Conservation (phyloP, 441 rosid species). For the Theobroma grandiflorum region DNA sequence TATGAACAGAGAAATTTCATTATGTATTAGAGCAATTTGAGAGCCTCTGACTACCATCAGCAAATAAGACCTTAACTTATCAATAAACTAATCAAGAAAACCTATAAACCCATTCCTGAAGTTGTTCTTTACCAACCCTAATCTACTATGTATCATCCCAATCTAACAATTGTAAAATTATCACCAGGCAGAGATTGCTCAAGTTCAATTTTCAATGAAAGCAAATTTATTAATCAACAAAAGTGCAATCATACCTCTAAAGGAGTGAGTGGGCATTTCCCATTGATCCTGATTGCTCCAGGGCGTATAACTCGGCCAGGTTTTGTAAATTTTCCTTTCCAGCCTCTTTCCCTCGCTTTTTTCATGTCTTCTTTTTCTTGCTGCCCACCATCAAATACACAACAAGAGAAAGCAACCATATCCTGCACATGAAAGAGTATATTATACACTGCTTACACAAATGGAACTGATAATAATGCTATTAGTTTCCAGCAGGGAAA, state of each 20-base stretch:
- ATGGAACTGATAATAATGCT: slow-evolving; percentile 14
- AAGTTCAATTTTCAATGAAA: slow-evolving; percentile 1
- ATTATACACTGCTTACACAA: slow-evolving; percentile 20
- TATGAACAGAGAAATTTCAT: not conserved
- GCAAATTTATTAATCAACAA: not conserved
- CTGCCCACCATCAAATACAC: slow-evolving; percentile 95
- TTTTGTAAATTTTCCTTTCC: slow-evolving; percentile 99
- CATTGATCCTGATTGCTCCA: slow-evolving; percentile 95
- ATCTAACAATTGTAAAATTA: slow-evolving; percentile 9
- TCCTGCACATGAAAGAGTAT: slow-evolving; percentile 60
- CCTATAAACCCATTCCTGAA: not conserved
- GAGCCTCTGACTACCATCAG: slow-evolving; percentile 14
- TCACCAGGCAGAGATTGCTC: not conserved
- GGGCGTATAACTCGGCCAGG: slow-evolving; percentile 99
- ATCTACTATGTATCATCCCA: not conserved
- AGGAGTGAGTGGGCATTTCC: slow-evolving; percentile 98
- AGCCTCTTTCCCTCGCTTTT: slow-evolving; percentile 97
- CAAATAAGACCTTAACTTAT: not conserved
- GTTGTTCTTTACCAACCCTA: not conserved
- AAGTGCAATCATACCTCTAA: slow-evolving; percentile 71
- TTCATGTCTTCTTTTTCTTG: slow-evolving; percentile 89
- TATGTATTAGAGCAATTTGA: slow-evolving; percentile 12
- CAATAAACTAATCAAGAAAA: slow-evolving; percentile 17
- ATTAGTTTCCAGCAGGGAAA: not conserved
- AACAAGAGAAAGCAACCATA: slow-evolving; percentile 99